Evolutionary conservation across 2,329 filamentous ascomycete genomes (phyloP), one percentile per base, ranked within the genome.

Genomic region (Cryphonectria carpinicola): DNA sequence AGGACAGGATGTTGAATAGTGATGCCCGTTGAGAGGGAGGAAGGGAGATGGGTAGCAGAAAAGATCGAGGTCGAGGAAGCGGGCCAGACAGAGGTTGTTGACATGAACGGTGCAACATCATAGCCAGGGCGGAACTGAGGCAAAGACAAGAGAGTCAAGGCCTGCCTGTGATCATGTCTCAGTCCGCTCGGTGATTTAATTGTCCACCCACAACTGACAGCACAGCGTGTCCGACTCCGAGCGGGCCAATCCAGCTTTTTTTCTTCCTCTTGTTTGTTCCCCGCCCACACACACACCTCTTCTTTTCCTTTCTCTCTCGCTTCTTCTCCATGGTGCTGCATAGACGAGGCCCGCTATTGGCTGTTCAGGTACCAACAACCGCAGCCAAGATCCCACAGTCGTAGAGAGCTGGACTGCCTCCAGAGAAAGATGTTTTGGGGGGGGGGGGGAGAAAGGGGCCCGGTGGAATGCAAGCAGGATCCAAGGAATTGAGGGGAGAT

Each of bases 101-200:
- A 35, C 63, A 35, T 64, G 19, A 22, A 13, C 63, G 43, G 43
- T 28, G 43, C 43, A 28, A 65, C 25, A 65, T 13, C 43, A 49
- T 19, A 19, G 41, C 14, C 63, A 65, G 39, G 41, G 61, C n/a
- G 61, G 46, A 49, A n/a, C 46, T 46, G 61, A 17, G 54, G 25
- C 6, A 32, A 52, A 19, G 25, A 58, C 54, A 32, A 8, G 11
- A 19, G 11, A 62, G 60, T 35, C 60, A 19, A 46, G 41, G 39
- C 19, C 39, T 41, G 35, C 61, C 61, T 22, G 41, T 49, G 63
- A 52, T 32, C 49, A 43, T 49, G 41, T 28, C 63, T 32, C 39
- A 14, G 41, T 28, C 43, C 19, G 41, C 43, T 65, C 63, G 63
- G 63, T 43, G 63, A 65, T 43, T 65, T 65, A 64, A 62, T 62